Conservation (phyloP, 257 asterid genomes). For the Nicotiana undulata region DNA sequence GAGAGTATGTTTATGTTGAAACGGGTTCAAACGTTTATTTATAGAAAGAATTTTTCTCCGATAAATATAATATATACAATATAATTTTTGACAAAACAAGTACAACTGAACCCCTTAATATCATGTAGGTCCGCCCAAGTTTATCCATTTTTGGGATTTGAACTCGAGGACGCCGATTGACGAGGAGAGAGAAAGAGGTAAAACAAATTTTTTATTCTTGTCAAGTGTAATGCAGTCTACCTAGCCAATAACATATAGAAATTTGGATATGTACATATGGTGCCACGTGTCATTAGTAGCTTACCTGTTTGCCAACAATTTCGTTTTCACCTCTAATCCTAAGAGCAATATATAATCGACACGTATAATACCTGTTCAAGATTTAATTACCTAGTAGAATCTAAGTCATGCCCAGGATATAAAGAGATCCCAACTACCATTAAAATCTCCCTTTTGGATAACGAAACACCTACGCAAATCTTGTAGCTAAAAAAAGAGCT, state of each 20-base stretch:
- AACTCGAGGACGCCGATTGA: too few species aligned
- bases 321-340: not conserved
- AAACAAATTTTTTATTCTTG: not conserved
- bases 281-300: slow-evolving; percentile 7
- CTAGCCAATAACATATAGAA: not conserved
- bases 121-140: too few species aligned
- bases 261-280: not conserved
- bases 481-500: not conserved
- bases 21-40: too few species aligned
- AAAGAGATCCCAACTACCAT: slow-evolving; percentile 8
- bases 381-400: not conserved
- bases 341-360: not conserved
- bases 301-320: slow-evolving; percentile 17
- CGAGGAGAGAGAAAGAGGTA: not conserved
- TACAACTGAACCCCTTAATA: too few species aligned
- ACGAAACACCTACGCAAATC: slow-evolving; percentile 3
- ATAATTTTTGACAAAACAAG: too few species aligned
- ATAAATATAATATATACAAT: too few species aligned
- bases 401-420: slow-evolving; percentile 4
- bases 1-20: too few species aligned
- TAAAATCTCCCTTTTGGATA: not conserved
- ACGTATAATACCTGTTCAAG: not conserved
- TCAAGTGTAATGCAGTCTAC: slow-evolving; percentile 13
- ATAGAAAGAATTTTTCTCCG: too few species aligned
- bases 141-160: too few species aligned